Evolutionary conservation across 2,329 filamentous ascomycete species (phyloP).

Genomic region (Dichotomopilus funicola): DNA sequence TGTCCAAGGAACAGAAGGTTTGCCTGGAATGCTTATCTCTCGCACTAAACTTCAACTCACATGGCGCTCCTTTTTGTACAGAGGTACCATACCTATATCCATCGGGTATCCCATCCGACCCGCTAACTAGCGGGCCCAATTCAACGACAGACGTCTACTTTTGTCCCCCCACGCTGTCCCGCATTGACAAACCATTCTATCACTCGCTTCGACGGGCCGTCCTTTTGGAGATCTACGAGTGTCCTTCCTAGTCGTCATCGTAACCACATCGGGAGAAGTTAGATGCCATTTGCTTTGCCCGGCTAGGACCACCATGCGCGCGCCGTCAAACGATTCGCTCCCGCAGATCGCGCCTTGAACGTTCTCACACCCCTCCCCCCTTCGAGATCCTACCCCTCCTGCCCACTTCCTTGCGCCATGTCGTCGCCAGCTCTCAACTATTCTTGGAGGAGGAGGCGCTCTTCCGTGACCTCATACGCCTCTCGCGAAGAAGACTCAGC

Average conservation of each 20-base stretch:
- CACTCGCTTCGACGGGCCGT: neutral
- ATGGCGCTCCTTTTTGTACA: too few species aligned
- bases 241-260: neutral
- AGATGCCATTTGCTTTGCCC: constrained; percentile 2
- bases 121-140: too few species aligned
- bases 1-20: too few species aligned
- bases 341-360: constrained; percentile 8
- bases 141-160: too few species aligned
- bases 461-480: constrained; percentile 19
- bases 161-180: too few species aligned
- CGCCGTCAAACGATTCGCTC: constrained; percentile 1
- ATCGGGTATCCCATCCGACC: too few species aligned
- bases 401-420: constrained; percentile 12
- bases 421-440: constrained; percentile 21
- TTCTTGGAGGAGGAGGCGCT: constrained; percentile 19
- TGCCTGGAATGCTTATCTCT: too few species aligned
- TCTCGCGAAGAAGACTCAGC: constrained; percentile 27
- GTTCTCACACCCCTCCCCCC: neutral
- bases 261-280: neutral
- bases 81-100: too few species aligned
- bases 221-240: too few species aligned
- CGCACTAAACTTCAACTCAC: too few species aligned
- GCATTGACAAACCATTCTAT: neutral
- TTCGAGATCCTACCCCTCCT: too few species aligned
- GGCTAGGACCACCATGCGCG: constrained; percentile 13